Base-by-base conservation (phyloP, 306 rosid species). In the Dalbergia oliveri region DNA sequence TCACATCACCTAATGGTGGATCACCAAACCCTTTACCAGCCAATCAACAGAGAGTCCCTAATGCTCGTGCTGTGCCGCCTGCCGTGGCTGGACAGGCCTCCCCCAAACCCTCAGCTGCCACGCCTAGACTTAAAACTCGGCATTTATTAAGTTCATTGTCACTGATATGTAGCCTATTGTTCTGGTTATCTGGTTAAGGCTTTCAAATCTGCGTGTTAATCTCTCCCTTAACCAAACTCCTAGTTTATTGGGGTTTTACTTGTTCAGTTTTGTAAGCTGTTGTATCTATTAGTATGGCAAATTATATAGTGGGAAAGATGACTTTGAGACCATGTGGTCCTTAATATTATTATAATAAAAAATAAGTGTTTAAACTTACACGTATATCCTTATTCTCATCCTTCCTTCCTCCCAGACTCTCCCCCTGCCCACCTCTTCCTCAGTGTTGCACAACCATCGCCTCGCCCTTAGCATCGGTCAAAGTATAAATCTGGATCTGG, bases 21-120 rank as follows among this genome's bases (percentile, higher is more conserved):
- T 87, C 91, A 11, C 71, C 89, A 66, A 80, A 53, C 66, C 83
- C 88, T 53, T 57, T 87, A 70, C 88, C 95, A 31, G 76, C 86
- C 49, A 83, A 68, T 77, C 86, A 85, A 81, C 88, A 81, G 83
- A 85, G 74, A 45, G 33, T 74, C 66, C 85, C 89, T 12, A 84
- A 82, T 15, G 47, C 84, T 19, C 81, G 16, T 1, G 78, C 78
- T 9, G 83, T 82, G 13, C 77, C 86, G 1, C 93, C 95, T 19
- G 87, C 85, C 31, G 39, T 83, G 3, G 84, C 95, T 0, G 78
- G 78, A n/a, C 81, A 77, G 3, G 8, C 88, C 5, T 63, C 86
- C 41, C 56, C 87, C 8, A 86, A 72, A 72, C 69, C 87, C 31
- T 83, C 93, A 12, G 44, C 69, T 9, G 81, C 88, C 53, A 35